Conservation (phyloP, 2,329 filamentous ascomycete species). For the Hypoxylon sp. region DNA sequence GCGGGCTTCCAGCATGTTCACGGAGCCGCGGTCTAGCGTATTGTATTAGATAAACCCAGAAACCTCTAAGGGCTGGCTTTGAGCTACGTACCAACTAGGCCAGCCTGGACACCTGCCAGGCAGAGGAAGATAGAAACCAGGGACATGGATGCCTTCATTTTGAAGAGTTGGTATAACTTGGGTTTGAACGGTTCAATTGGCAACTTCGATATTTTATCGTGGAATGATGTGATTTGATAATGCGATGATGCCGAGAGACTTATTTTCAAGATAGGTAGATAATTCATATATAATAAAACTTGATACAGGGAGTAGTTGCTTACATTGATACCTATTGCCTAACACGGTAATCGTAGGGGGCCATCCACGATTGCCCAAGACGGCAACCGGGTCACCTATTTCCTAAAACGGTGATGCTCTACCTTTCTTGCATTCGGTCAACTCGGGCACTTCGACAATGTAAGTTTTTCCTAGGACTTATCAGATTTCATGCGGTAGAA, state of each 20-base stretch:
- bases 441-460: neutral
- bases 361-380: neutral
- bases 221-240: slow-evolving; percentile 3
- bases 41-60: neutral
- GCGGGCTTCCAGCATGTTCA: neutral
- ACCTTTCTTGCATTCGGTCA: neutral
- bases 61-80: neutral
- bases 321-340: neutral
- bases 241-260: neutral
- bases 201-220: neutral
- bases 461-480: neutral
- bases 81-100: slow-evolving; percentile 5
- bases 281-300: slow-evolving; percentile 25
- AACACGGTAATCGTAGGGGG: neutral
- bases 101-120: slow-evolving; percentile 36
- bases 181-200: neutral
- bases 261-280: neutral
- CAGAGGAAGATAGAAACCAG: slow-evolving; percentile 34
- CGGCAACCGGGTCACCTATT: neutral
- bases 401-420: neutral
- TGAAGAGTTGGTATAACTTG: slow-evolving; percentile 10
- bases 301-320: neutral
- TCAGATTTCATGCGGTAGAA: neutral
- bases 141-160: slow-evolving; percentile 36
- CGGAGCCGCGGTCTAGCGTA: neutral